Evolutionary conservation across 371 early-diverging fungal species (phyloP), one percentile per base, ranked within the genome.

Genomic region (Conidiobolus incongruus): DNA sequence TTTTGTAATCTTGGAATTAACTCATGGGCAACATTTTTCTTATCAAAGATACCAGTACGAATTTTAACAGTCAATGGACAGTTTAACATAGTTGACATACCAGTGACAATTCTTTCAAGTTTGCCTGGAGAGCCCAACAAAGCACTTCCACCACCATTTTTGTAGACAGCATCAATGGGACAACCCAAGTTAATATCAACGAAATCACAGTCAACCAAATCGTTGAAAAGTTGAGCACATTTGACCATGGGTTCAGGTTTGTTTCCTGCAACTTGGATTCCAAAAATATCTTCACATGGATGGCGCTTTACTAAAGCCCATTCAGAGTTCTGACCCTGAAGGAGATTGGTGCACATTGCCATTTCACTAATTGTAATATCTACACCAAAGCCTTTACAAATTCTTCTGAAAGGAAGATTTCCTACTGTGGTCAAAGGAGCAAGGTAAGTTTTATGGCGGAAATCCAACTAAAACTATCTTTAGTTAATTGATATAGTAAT

Each of bases 351-450:
- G 6, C 76, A 70, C 58, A 91, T 59, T 1, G 88, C 86, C 95
- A 95, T 95, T 59, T 94, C 96, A 47, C 87, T 86, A 53, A 94
- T 91, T 2, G 97, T 96, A 35, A 96, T 80, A 54, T 92, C 95
- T 1, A 81, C 94, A 26, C 97, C 97, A 50, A 71, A 87, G 11
- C 62, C 72, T 54, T 92, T 92, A 59, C 90, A 88, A 28, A 93
- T 59, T 19, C 93, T 72, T 8, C 97, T 68, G 69, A 93, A 96
- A 26, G 97, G 95, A 30, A 96, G 62, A 57, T 96, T 93, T 17
- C 94, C 94, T n/a, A 92, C 88, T 2, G 94, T 94, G 0, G 97
- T 96, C 49, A 96, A 61, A 12, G 97, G 97, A 6, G 94, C 97
- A 43, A 93, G 66, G 52, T 94, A 96, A 8, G 82, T 73, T 48